Base-by-base conservation (phyloP, 805 yeast genomes). In the Zygosaccharomyces kombuchaensis region DNA sequence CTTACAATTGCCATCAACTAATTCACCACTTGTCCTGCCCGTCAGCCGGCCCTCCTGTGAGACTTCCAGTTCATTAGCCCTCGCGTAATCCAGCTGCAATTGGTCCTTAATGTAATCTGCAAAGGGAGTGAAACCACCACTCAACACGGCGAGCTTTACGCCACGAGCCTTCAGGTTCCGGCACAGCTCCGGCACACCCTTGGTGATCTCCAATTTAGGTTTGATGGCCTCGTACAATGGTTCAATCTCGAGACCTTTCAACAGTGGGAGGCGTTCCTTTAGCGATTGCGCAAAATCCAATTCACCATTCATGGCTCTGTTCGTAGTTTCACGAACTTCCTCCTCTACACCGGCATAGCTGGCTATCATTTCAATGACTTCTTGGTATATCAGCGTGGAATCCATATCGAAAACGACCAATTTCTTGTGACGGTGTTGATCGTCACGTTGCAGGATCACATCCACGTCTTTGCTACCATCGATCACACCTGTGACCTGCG, bases 321-420 rank as follows among this genome's bases (percentile, higher is more conserved):
- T 87, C 2, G 99, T 93, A 56, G 93, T 90, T 25, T 75, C 84
- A 4, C 91, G 85, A 6, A 93, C 99, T 63, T 87, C 73, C 5
- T 75, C 80, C 60, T 93, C 96, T 27, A 93, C 95, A 54, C 78
- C 75, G n/a, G 96, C 98, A 57, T 87, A 84, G 0, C 88, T 88
- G 2, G 99, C 99, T 54, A 93, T 91, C 60, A 93, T 67, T 62
- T 93, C 99, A 55, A 93, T 93, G 32, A 93, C 97, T 68, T 93
- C 99, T 67, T 93, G 98, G 63, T 85, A 82, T 53, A 93, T 93
- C 60, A 93, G 71, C 0, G 99, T 93, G 0, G 97, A 89, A 70
- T 93, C 99, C 99, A 93, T 93, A 59, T 93, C 99, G 62, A 93
- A 93, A 9, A 95, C 87, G 50, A 87, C 82, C 40, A 93, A 71